Evolutionary conservation across 345 rosid species (phyloP).

Genomic region (Erysimum cheiranthoides): DNA sequence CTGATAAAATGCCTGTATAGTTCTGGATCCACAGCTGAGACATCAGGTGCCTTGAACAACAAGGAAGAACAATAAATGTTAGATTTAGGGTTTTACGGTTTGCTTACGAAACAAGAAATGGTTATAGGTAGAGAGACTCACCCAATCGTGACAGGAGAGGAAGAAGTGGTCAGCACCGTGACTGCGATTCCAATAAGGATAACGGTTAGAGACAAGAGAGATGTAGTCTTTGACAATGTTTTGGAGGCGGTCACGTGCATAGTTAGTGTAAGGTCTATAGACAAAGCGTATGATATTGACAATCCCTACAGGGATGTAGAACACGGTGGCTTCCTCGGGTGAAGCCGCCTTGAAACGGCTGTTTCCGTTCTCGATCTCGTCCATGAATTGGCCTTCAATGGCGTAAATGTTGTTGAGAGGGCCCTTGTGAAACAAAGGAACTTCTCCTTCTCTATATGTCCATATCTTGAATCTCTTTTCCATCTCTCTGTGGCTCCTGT

Average conservation of each 20-base stretch:
- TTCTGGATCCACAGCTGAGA: slow-evolving; percentile 53
- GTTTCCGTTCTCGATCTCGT: slow-evolving; percentile 54
- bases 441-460: slow-evolving; percentile 59
- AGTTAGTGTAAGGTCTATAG: slow-evolving; percentile 48
- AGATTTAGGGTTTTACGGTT: neutral
- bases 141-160: slow-evolving; percentile 78
- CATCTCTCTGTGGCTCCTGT: slow-evolving; percentile 65
- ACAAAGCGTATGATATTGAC: slow-evolving; percentile 47
- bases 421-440: slow-evolving; percentile 53
- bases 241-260: slow-evolving; percentile 47
- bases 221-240: slow-evolving; percentile 54
- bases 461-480: slow-evolving; percentile 63
- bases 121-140: slow-evolving; percentile 17
- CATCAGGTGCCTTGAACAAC: slow-evolving; percentile 63
- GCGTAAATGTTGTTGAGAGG: slow-evolving; percentile 54
- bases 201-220: slow-evolving; percentile 46
- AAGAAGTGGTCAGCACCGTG: slow-evolving; percentile 67
- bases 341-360: slow-evolving; percentile 49
- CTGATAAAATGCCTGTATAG: slow-evolving; percentile 62
- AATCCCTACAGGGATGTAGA: slow-evolving; percentile 58
- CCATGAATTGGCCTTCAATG: slow-evolving; percentile 65
- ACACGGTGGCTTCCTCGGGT: slow-evolving; percentile 59
- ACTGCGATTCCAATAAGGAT: slow-evolving; percentile 71
- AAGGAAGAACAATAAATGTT: neutral
- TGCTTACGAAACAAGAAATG: neutral